Base-by-base conservation (phyloP, 805 yeast species). In the Ogataea salicorniae region DNA sequence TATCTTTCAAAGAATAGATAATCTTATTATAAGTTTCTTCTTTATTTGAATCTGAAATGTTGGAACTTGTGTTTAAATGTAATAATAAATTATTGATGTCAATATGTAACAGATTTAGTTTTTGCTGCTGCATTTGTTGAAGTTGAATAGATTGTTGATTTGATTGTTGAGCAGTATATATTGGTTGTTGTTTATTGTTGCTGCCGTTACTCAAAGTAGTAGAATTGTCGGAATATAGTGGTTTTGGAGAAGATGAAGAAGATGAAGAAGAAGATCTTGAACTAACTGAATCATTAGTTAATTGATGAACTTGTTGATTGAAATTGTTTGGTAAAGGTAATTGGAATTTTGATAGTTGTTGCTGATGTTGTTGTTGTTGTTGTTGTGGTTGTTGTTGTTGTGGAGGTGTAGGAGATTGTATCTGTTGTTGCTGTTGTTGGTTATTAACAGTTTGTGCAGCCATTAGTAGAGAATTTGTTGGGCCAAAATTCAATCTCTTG, bases 51-150 rank as follows among this genome's bases (percentile, higher is more conserved):
- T 59, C 59, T 3, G 63, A 49, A 15, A 56, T 40, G 34, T 37
- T 51, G 14, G 55, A 41, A 6, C 59, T 52, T 13, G 60, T 52
- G 46, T 58, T 60, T 35, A 63, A 48, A 22, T 62, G 63, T n/a
- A 62, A 54, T 36, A 63, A 50, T 38, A 63, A 43, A 47, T 56
- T 59, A 48, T 58, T 59, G 41, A 63, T 56, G 38, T 63, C 64
- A 37, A 63, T 43, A 46, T 62, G 66, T 16, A 63, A 52, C 38
- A 55, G 34, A 46, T 50, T 54, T 41, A 58, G 46, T 35, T 54
- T 37, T 18, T 39, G 38, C 33, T 37, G 36, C 14, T n/a, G 37
- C 22, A 18, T 41, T 16, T 15, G 41, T 20, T 26, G 40, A 23
- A 17, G 14, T 15, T 43, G 45, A 6, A 37, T 38, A 17, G 7